phyloP scores from a whole-genome alignment of 257 asterid species.

The Nicotiana noctiflora region DNA sequence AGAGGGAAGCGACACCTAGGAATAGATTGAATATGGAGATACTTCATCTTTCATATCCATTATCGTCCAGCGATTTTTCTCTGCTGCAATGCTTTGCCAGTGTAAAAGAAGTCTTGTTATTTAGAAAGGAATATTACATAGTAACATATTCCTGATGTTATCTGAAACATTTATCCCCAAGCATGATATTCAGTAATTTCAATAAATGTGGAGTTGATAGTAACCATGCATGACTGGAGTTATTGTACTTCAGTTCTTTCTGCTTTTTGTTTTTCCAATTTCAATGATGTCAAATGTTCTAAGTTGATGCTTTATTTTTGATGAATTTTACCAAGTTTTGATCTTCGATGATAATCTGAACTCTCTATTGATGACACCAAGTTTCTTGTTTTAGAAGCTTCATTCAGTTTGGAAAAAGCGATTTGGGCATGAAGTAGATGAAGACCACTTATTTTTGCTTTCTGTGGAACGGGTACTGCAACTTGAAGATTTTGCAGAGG shows the following conservation, averaged over 20 bases:
- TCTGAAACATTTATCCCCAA: not conserved
- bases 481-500: conserved; percentile 89
- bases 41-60: not conserved
- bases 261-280: not conserved
- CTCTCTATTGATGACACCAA: not conserved
- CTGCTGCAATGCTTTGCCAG: not conserved
- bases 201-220: not conserved
- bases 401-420: conserved; percentile 55
- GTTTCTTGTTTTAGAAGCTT: conserved; percentile 40
- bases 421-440: conserved; percentile 64
- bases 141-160: not conserved
- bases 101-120: not conserved
- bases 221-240: not conserved
- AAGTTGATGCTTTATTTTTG: not conserved
- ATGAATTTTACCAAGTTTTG: not conserved
- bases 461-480: conserved; percentile 73
- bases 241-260: too few relatives aligned
- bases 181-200: not conserved
- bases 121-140: not conserved
- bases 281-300: not conserved
- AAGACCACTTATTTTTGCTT: conserved; percentile 48
- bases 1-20: not conserved
- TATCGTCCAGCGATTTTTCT: not conserved
- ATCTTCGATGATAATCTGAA: not conserved
- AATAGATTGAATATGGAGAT: too few relatives aligned